Evolutionary conservation across 2,329 filamentous ascomycete genomes (phyloP).

Genomic region (Neoascochyta sp.): DNA sequence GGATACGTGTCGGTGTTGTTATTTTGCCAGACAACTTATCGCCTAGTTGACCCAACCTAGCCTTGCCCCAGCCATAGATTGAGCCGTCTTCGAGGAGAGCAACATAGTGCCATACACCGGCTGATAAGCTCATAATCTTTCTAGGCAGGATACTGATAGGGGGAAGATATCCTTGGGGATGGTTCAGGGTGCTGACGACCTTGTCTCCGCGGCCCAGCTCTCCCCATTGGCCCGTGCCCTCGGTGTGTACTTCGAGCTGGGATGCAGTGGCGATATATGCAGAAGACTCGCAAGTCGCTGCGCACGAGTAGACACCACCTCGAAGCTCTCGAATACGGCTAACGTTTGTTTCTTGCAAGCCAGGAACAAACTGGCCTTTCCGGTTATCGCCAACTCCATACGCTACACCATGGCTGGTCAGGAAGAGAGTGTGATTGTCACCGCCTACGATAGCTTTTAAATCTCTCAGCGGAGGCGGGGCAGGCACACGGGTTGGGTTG

Average conservation of each 20-base stretch:
- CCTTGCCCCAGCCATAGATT: constrained; percentile 84
- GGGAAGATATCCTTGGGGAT: not conserved
- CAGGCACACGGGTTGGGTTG: constrained; percentile 12
- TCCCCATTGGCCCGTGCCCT: constrained; percentile 24
- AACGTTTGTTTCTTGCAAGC: too few species aligned
- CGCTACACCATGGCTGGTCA: constrained; percentile 57
- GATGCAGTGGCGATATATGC: constrained; percentile 17
- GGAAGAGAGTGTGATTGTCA: constrained; percentile 81
- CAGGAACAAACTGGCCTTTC: constrained; percentile 45
- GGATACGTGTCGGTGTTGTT: constrained; percentile 13
- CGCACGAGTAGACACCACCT: constrained; percentile 7
- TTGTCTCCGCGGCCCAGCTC: constrained; percentile 16
- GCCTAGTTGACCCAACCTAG: constrained; percentile 81
- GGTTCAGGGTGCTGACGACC: too few species aligned
- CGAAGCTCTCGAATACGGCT: too few species aligned
- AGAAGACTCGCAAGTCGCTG: constrained; percentile 24
- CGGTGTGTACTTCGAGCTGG: constrained; percentile 6
- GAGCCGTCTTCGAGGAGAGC: constrained; percentile 70
- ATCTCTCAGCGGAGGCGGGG: constrained; percentile 2
- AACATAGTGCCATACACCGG: constrained; percentile 75
- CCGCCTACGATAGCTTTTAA: constrained; percentile 55
- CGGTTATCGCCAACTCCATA: constrained; percentile 63
- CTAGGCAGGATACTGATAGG: constrained; percentile 2
- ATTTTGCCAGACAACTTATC: constrained; percentile 43
- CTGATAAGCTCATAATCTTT: constrained; percentile 59